Percentiles rank a stretch among this genome's conserved stretches.
These are phyloP conservation scores for Hansenula sp. DNA, from an alignment of 1,139 yeast species.

Conservation along the genomic window DNA sequence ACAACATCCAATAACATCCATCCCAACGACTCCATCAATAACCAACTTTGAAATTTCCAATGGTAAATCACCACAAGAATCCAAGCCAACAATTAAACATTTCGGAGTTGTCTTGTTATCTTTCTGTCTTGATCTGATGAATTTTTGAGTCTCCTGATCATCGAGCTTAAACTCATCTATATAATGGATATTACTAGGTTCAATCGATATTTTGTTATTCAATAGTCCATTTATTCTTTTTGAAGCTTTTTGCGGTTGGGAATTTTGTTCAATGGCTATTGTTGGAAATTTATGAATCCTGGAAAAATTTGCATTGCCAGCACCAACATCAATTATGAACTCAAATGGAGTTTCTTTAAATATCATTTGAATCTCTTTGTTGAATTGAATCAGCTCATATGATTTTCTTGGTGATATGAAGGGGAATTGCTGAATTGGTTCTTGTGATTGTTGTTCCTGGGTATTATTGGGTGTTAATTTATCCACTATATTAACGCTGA, in stretches of 20 bases:
- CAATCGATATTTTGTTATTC: no score
- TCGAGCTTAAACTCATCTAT: background rate
- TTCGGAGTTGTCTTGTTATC: background rate
- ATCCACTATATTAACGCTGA: background rate
- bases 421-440: background rate
- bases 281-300: background rate
- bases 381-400: background rate
- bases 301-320: background rate
- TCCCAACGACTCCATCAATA: background rate
- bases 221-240: background rate
- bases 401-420: background rate
- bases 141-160: background rate
- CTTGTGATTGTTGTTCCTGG: background rate
- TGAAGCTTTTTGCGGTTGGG: background rate
- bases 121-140: background rate
- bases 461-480: background rate
- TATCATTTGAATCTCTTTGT: background rate
- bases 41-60: background rate
- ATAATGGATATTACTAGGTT: background rate
- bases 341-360: background rate
- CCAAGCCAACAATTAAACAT: slow-evolving; percentile 1
- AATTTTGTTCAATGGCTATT: background rate
- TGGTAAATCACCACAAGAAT: slow-evolving; percentile 2
- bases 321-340: slow-evolving; percentile 1
- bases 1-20: slow-evolving; percentile 1